Evolutionary conservation across 1,139 yeast genomes (phyloP).

Genomic region (Pneumocystis sp.): DNA sequence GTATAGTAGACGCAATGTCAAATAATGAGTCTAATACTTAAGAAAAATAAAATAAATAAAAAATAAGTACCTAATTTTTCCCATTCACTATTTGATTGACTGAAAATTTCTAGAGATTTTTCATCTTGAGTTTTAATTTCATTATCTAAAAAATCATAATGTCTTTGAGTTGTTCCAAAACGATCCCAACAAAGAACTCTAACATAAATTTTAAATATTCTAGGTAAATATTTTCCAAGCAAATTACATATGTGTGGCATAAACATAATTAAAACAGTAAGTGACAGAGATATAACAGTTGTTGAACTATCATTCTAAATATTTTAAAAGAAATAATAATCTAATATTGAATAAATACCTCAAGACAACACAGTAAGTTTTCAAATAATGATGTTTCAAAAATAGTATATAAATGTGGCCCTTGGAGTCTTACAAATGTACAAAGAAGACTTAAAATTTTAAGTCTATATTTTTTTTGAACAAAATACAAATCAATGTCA

Average conservation of each 20-base stretch:
- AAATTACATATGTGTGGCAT: constrained; percentile 37
- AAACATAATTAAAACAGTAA: constrained; percentile 37
- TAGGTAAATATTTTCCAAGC: constrained; percentile 29
- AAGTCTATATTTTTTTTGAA: constrained; percentile 4
- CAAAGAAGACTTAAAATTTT: constrained; percentile 3
- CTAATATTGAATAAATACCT: background rate
- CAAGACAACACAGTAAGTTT: background rate
- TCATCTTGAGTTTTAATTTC: background rate
- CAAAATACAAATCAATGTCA: background rate
- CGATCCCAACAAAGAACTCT: constrained; percentile 32
- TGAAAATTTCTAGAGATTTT: background rate
- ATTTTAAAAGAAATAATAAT: background rate
- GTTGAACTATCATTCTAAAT: constrained; percentile 32
- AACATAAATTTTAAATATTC: constrained; percentile 34
- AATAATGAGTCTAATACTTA: constrained; percentile 9
- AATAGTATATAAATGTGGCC: constrained; percentile 6
- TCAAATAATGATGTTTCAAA: constrained; percentile 7
- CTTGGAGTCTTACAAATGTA: constrained; percentile 2
- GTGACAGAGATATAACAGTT: constrained; percentile 30
- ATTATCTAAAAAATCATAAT: background rate
- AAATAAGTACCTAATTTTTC: constrained; percentile 3
- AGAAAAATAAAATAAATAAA: background rate
- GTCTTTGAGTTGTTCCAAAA: constrained; percentile 2
- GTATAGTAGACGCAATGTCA: constrained; percentile 8
- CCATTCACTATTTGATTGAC: background rate